Base-by-base conservation (phyloP, 164 flowering plant genomes). In the Hamamelis virginiana region DNA sequence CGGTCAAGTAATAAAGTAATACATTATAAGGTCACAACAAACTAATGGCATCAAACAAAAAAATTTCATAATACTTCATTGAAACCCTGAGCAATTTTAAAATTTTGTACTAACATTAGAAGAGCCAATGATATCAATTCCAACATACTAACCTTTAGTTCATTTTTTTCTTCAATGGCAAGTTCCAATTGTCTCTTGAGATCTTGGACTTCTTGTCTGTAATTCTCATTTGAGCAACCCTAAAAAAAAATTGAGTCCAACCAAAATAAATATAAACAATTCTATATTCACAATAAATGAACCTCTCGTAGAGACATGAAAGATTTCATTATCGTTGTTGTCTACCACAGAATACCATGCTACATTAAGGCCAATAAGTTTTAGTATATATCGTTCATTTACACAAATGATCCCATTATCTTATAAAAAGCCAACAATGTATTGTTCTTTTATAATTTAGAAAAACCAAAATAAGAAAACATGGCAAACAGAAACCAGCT, bases 171-270 rank as follows among this genome's bases (percentile, higher is more conserved):
- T 61, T 80, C 74, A 59, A 69, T 69, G 51, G 83, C 82, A 65
- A 71, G 55, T 64, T 86, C 79, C 76, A 96, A 62, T 69, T 89
- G 87, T 71, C 74, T 84, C 78, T 77, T 86, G 22, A 96, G 88
- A 72, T 81, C 67, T 64, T 80, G 77, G 23, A 82, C 62, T 74
- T 95, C 94, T 58, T 77, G 74, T 64, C 71, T 81, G 74, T 78
- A 62, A 43, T 72, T 64, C 23, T 86, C 89, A 69, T 71, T 70
- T 44, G 78, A 69, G 64, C 50, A 76, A 73, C 48, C 89, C 97
- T 92, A 82, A 27, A 1, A 80, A n/a, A 8, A 59, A 43, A 21
- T 70, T 28, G 22, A 66, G 13, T 9, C 67, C 27, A 52, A 50
- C 9, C n/a, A 59, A 62, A 46, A 46, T 52, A 55, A 45, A 3